These are phyloP conservation scores for Penium margaritaceum DNA, from an alignment of 139 green algal species.

Conservation along the genomic window DNA sequence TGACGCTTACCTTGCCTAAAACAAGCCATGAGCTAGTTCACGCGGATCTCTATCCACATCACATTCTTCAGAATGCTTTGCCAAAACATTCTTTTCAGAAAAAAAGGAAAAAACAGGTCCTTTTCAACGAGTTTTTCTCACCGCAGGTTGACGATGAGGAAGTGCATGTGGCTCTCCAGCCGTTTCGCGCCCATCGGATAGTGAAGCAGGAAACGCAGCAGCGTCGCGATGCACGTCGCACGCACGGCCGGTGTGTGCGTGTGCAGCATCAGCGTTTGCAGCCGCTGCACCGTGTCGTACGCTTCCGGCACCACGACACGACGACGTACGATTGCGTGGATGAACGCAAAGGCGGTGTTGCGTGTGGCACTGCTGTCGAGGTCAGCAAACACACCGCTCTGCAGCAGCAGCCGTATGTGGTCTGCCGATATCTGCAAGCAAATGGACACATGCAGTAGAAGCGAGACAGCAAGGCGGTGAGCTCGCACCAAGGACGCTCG, in stretches of 20 bases:
- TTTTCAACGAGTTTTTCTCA: too few relatives aligned
- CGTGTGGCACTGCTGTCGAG: slow-evolving; percentile 54
- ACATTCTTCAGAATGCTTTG: not conserved
- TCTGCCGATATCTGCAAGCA: too few relatives aligned
- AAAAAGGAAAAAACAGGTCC: too few relatives aligned
- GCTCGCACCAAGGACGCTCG: too few relatives aligned
- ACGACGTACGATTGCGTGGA: slow-evolving; percentile 65
- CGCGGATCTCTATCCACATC: too few relatives aligned
- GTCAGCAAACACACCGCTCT: slow-evolving; percentile 65
- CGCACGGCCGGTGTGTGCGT: slow-evolving; percentile 54
- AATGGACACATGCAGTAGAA: too few relatives aligned
- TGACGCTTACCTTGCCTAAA: too few relatives aligned
- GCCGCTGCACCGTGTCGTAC: slow-evolving; percentile 79
- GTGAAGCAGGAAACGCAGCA: slow-evolving; percentile 89
- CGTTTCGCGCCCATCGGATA: slow-evolving; percentile 71
- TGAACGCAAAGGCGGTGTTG: slow-evolving; percentile 63
- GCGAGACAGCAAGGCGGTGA: too few relatives aligned
- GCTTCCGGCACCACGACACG: slow-evolving; percentile 76
- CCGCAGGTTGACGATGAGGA: slow-evolving; percentile 65
- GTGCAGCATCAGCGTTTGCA: slow-evolving; percentile 56
- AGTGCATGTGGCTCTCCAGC: slow-evolving; percentile 67
- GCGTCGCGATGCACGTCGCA: slow-evolving; percentile 51
- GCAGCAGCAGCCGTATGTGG: slow-evolving; percentile 69
- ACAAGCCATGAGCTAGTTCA: too few relatives aligned
- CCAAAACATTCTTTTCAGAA: not conserved